Conservation (phyloP, 1,139 yeast genomes). For the Candida albicans region DNA sequence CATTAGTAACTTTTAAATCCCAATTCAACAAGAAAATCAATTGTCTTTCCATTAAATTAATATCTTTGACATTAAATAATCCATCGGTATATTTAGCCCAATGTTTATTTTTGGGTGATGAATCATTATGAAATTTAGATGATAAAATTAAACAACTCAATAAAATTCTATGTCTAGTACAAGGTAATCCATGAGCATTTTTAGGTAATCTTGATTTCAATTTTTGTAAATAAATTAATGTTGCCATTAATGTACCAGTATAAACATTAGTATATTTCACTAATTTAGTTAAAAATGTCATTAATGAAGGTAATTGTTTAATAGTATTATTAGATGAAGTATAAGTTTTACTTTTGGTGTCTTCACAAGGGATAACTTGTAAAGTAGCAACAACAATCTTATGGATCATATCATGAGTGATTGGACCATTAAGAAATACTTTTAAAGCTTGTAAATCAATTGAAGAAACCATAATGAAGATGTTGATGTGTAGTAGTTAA, state of each 20-base stretch:
- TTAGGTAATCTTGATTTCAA: conserved; percentile 60
- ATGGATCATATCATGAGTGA: conserved; percentile 66
- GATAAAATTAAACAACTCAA: conserved; percentile 71
- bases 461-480: conserved; percentile 17
- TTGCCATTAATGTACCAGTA: conserved; percentile 74
- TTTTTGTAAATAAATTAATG: conserved; percentile 65
- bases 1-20: conserved; percentile 60
- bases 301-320: conserved; percentile 62
- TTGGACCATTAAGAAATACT: conserved; percentile 55
- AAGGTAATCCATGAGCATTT: conserved; percentile 74
- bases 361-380: conserved; percentile 60
- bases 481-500: neutral
- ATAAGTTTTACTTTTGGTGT: conserved; percentile 36
- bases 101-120: conserved; percentile 72
- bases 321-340: conserved; percentile 32
- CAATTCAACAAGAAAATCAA: conserved; percentile 65
- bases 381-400: conserved; percentile 61
- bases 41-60: conserved; percentile 80
- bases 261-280: conserved; percentile 74
- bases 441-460: conserved; percentile 55
- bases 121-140: conserved; percentile 74
- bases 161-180: conserved; percentile 75
- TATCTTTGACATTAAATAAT: conserved; percentile 63
- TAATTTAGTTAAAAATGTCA: conserved; percentile 69
- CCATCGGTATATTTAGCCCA: conserved; percentile 82